phyloP scores from a whole-genome alignment of 371 early-diverging fungal genomes.

The Mortierella sp. region DNA sequence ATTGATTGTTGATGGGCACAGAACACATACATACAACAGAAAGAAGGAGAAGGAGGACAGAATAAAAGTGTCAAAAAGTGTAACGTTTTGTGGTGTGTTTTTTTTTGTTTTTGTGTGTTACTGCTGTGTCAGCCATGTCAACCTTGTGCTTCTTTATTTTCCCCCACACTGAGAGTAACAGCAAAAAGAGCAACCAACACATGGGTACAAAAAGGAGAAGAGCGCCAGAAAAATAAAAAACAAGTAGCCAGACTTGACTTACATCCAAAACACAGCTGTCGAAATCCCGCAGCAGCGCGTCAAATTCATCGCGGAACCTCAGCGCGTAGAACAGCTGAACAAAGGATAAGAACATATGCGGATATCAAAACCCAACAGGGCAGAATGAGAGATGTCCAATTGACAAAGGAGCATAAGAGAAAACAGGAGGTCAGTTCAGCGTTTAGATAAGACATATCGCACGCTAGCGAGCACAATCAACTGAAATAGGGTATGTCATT shows the following conservation, averaged over 20 bases:
- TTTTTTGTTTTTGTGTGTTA: neutral
- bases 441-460: neutral
- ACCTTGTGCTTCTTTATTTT: neutral
- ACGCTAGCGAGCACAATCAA: neutral
- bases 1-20: neutral
- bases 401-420: neutral
- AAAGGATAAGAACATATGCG: neutral
- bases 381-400: neutral
- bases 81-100: neutral
- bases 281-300: slow-evolving; percentile 52
- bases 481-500: too few species aligned
- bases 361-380: neutral
- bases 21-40: neutral
- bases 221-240: neutral
- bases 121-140: neutral
- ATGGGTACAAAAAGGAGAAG: neutral
- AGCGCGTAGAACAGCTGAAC: slow-evolving; percentile 49
- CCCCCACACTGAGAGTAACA: neutral
- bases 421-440: neutral
- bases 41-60: neutral
- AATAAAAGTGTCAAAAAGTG: slow-evolving; percentile 5
- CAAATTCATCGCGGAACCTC: slow-evolving; percentile 54
- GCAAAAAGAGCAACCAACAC: neutral
- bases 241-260: slow-evolving; percentile 1
- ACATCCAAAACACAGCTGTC: slow-evolving; percentile 55